Percentiles rank a stretch among this genome's conserved stretches.
These are phyloP conservation scores for Syzygium syzygioides DNA, from an alignment of 441 rosid species.

Conservation along the genomic window DNA sequence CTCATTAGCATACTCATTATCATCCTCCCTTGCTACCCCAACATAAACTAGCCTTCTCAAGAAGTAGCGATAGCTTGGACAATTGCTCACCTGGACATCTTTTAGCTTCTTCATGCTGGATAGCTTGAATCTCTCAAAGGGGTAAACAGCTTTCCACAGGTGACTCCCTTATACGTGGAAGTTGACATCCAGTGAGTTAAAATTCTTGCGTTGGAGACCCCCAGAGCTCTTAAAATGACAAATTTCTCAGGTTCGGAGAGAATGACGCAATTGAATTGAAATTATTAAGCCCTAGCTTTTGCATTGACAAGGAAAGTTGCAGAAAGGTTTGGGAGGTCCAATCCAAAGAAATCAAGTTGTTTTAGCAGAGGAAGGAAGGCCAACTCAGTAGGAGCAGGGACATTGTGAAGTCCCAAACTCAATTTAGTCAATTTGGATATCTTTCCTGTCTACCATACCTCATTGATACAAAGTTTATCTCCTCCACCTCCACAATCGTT, in stretches of 20 bases:
- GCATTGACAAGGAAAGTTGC: not conserved
- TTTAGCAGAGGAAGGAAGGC: not conserved
- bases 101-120: not conserved
- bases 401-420: not conserved
- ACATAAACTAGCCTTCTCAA: not conserved
- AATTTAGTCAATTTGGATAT: not conserved
- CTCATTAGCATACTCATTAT: not conserved
- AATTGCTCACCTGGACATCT: fast-evolving
- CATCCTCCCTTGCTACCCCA: not conserved
- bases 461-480: not conserved
- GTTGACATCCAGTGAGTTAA: not conserved
- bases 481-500: not conserved
- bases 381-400: not conserved
- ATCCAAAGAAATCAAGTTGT: fast-evolving
- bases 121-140: not conserved
- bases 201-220: fast-evolving
- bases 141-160: fast-evolving
- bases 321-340: not conserved
- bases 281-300: fast-evolving
- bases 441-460: not conserved
- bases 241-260: not conserved
- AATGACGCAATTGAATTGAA: not conserved
- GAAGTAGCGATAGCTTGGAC: fast-evolving
- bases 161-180: not conserved
- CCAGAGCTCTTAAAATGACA: fast-evolving